These are phyloP conservation scores for Lachancea quebecensis DNA, from an alignment of 805 yeast species.

Conservation along the genomic window DNA sequence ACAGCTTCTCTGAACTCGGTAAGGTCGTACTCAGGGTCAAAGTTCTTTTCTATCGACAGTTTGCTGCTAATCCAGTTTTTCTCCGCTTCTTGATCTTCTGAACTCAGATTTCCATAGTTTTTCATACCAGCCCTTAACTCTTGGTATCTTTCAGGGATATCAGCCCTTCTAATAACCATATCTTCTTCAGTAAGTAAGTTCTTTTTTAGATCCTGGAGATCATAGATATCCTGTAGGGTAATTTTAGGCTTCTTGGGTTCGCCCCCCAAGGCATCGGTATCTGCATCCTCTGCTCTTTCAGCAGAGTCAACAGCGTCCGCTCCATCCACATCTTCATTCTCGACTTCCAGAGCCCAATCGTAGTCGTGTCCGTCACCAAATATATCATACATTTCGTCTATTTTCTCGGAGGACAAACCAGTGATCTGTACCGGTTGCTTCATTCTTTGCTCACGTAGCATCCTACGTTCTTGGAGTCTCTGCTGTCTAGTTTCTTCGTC, in stretches of 20 bases:
- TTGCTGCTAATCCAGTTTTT: constrained; percentile 74
- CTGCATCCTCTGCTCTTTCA: constrained; percentile 33
- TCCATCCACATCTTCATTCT: constrained; percentile 58
- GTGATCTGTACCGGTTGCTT: constrained; percentile 51
- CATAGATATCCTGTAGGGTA: constrained; percentile 83
- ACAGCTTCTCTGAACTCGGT: constrained; percentile 64
- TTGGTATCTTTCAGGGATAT: constrained; percentile 90
- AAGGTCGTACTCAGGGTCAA: constrained; percentile 32
- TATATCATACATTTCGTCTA: constrained; percentile 88
- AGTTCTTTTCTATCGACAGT: constrained; percentile 50
- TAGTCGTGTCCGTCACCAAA: constrained; percentile 97
- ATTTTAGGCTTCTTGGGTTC: constrained; percentile 28
- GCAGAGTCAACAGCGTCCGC: constrained; percentile 32
- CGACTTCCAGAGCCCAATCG: constrained; percentile 96
- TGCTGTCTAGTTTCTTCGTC: constrained; percentile 44
- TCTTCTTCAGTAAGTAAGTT: constrained; percentile 89
- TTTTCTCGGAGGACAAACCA: constrained; percentile 75
- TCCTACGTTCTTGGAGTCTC: constrained; percentile 29
- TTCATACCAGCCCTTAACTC: constrained; percentile 57
- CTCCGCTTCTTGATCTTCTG: constrained; percentile 63
- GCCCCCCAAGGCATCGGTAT: constrained; percentile 35
- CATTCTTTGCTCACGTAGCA: constrained; percentile 38
- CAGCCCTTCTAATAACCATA: constrained; percentile 76
- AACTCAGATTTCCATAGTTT: constrained; percentile 56
- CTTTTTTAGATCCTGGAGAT: constrained; percentile 85